Percentiles rank a stretch among this genome's conserved stretches.
These are phyloP conservation scores for Harringtonia aguacate DNA, from an alignment of 2,329 filamentous ascomycete species.

Conservation along the genomic window DNA sequence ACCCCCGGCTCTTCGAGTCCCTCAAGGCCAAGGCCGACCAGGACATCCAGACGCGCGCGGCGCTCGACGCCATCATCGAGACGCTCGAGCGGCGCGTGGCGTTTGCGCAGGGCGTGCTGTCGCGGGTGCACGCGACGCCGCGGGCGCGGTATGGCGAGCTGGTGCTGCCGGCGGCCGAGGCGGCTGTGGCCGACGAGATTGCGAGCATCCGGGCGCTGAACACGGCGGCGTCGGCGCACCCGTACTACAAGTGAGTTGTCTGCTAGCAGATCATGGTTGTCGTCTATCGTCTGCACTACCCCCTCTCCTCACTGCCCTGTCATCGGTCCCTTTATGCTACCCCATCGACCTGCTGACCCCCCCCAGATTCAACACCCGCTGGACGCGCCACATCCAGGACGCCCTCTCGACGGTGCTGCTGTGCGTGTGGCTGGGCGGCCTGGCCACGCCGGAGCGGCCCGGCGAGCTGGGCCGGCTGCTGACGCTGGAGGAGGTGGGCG, in stretches of 20 bases:
- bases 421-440: constrained; percentile 69
- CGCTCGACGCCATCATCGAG: constrained; percentile 71
- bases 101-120: constrained; percentile 71
- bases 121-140: constrained; percentile 81
- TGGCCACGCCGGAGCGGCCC: constrained; percentile 24
- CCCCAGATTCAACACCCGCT: constrained; percentile 65
- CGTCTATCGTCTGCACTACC: too few relatives aligned
- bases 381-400: constrained; percentile 76
- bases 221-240: constrained; percentile 67
- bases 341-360: not conserved
- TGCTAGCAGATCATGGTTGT: too few relatives aligned
- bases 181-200: constrained; percentile 61
- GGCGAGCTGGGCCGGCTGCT: constrained; percentile 55
- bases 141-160: constrained; percentile 30
- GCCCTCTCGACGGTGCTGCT: constrained; percentile 50
- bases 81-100: constrained; percentile 75
- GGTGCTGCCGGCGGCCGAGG: constrained; percentile 60
- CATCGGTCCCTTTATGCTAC: constrained; percentile 1
- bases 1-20: constrained; percentile 75
- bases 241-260: constrained; percentile 76
- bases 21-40: constrained; percentile 86
- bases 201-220: constrained; percentile 60
- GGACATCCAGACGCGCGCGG: constrained; percentile 71
- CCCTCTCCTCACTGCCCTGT: too few relatives aligned
- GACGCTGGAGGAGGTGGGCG: constrained; percentile 79